Evolutionary conservation across 768 basidiomycete genomes (phyloP).

Genomic region (Phaeotremella skinneri): DNA sequence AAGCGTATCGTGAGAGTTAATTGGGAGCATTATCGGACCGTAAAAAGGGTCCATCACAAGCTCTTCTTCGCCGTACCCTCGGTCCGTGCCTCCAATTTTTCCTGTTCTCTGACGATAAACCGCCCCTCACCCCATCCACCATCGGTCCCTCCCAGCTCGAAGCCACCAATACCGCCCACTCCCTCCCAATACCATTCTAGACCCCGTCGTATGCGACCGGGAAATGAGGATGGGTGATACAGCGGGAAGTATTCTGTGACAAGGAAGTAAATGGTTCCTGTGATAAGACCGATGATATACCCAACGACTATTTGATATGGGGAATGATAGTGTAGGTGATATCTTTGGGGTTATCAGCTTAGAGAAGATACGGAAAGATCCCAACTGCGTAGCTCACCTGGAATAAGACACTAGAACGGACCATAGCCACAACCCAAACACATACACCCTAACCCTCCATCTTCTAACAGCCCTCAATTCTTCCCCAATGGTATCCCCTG

Average conservation of each 20-base stretch:
- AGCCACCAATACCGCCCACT: slow-evolving; percentile 38
- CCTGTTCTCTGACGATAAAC: slow-evolving; percentile 1
- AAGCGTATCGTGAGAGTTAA: slow-evolving; percentile 15
- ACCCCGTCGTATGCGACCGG: slow-evolving; percentile 12
- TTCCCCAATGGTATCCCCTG: neutral
- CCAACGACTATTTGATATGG: slow-evolving; percentile 42
- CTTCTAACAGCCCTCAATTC: slow-evolving; percentile 8
- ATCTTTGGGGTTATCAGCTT: neutral
- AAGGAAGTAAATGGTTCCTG: slow-evolving; percentile 26
- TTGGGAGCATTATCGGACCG: slow-evolving; percentile 17
- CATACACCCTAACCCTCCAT: slow-evolving; percentile 17
- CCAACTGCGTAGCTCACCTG: slow-evolving; percentile 20
- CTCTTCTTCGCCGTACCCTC: neutral
- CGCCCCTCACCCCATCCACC: slow-evolving; percentile 45
- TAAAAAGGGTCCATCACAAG: too few relatives aligned
- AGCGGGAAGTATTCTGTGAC: slow-evolving; percentile 37
- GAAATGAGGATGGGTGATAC: slow-evolving; percentile 21
- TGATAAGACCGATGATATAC: slow-evolving; percentile 26
- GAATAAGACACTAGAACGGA: slow-evolving; percentile 46
- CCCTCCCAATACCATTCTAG: slow-evolving; percentile 30
- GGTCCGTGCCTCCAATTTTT: neutral
- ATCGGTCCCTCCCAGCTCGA: slow-evolving; percentile 28
- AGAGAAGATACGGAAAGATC: neutral
- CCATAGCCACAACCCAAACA: slow-evolving; percentile 39
- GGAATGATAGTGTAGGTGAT: slow-evolving; percentile 46